A percentile compares a stretch with the other conserved stretches of the same genome.
phyloP scores from a whole-genome alignment of 164 flowering plant genomes.

The Santalum album region DNA sequence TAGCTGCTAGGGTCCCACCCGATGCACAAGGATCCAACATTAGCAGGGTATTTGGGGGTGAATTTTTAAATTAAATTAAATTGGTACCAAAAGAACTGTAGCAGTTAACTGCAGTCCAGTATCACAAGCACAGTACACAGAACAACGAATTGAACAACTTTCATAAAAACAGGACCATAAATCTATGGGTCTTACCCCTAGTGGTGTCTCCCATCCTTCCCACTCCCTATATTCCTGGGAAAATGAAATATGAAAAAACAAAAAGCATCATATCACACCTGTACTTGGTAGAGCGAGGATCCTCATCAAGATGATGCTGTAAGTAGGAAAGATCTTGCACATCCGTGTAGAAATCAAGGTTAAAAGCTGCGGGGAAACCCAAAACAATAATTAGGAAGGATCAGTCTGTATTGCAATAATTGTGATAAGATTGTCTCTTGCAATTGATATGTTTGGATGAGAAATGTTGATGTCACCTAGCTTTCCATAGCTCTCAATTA shows the following conservation, averaged over 20 bases:
- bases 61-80: too few species aligned
- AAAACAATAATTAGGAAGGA: background rate
- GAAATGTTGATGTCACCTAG: constrained; percentile 42
- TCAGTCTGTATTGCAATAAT: background rate
- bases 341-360: constrained; percentile 87
- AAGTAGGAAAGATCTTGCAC: constrained; percentile 85
- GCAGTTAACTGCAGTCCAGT: too few species aligned
- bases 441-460: background rate
- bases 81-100: too few species aligned
- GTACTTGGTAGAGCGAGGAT: constrained; percentile 80
- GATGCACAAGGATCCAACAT: too few species aligned
- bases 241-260: background rate
- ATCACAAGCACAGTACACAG: too few species aligned
- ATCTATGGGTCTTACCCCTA: too few species aligned
- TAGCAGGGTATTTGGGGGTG: too few species aligned
- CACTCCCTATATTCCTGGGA: background rate
- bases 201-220: too few species aligned
- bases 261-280: constrained; percentile 31
- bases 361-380: constrained; percentile 57
- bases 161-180: too few species aligned
- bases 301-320: constrained; percentile 69
- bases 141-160: too few species aligned
- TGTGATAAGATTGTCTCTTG: background rate
- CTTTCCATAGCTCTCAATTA: constrained; percentile 88
- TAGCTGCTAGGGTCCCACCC: too few species aligned